Evolutionary conservation across 192 early-diverging fungal species (phyloP), one percentile per base, ranked within the genome.

Genomic region (Neocallimastix lanati): DNA sequence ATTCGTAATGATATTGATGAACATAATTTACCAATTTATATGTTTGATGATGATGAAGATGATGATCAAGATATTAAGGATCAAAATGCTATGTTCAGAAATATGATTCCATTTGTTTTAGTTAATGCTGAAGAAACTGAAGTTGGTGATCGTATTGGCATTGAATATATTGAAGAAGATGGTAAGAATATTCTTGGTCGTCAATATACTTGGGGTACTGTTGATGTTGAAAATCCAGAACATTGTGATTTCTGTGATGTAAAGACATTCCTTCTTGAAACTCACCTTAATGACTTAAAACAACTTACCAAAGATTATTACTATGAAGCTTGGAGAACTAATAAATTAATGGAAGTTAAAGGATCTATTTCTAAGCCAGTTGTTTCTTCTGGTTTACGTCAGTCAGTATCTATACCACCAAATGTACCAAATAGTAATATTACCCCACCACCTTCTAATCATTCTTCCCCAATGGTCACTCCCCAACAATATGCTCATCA

Each of bases 281-380:
- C 83, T 28, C 83, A 88, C 76, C 28, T 82, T 18, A 81, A 88
- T 76, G 87, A 88, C 40, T 81, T 88, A 67, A 83, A 85, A 80
- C 29, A 81, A 29, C 28, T 79, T 25, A 88, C 87, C 25, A 78
- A 83, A 16, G 86, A 88, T 79, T 30, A 83, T 15, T 82, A 83
- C 79, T 88, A 88, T 78, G 87, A 88, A 78, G 18, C 84, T 29
- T 88, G 87, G 87, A 58, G 87, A 30, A 88, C 87, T 38, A 83
- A 88, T 58, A 82, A 82, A 67, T 82, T 88, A 29, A 78, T 85
- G 29, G 84, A 88, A 78, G 81, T 84, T 37, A 83, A 85, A n/a
- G 81, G 27, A 13, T 80, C 85, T 14, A 82, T 87, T 50, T 50
- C 40, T 50, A 50, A 50, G 18, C 40, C 40, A 50, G 18, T 50